These are phyloP conservation scores for Salix udensis DNA, from an alignment of 345 rosid species.

Conservation along the genomic window DNA sequence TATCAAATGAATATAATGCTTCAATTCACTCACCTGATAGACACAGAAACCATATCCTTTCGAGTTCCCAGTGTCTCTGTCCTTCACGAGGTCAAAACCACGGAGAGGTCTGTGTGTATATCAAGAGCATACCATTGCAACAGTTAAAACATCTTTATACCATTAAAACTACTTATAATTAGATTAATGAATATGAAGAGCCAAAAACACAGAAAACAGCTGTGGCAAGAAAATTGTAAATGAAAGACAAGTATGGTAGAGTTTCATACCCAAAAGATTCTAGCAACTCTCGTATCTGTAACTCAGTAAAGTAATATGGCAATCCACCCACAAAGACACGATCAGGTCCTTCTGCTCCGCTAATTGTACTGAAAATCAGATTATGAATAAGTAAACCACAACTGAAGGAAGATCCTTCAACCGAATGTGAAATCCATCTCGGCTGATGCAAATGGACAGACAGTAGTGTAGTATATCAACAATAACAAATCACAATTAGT, in stretches of 20 bases:
- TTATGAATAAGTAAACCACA: not conserved
- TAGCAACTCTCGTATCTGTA: conserved; percentile 31
- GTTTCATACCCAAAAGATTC: conserved; percentile 33
- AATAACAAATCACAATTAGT: not conserved
- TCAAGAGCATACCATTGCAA: conserved; percentile 3
- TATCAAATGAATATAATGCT: not conserved
- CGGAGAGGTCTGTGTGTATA: conserved; percentile 40
- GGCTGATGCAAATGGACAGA: not conserved
- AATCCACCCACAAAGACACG: conserved; percentile 41
- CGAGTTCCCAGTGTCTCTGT: conserved; percentile 84
- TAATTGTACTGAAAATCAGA: conserved; percentile 19
- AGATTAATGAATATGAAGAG: not conserved
- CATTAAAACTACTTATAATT: not conserved
- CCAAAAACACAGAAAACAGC: not conserved
- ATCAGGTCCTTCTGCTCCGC: conserved; percentile 35
- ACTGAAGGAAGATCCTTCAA: not conserved
- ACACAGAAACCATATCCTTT: conserved; percentile 88
- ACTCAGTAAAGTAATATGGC: conserved; percentile 35
- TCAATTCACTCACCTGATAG: conserved; percentile 38
- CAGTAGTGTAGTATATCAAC: not conserved
- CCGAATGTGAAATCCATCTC: not conserved
- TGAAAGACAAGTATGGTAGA: not conserved
- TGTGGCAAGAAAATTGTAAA: not conserved
- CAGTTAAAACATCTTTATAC: not conserved
- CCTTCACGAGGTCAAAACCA: conserved; percentile 87